A percentile compares a stretch with the other conserved stretches of the same genome.
These are phyloP conservation scores for Peziza echinospora DNA, from an alignment of 495 filamentous ascomycete genomes.

Conservation along the genomic window DNA sequence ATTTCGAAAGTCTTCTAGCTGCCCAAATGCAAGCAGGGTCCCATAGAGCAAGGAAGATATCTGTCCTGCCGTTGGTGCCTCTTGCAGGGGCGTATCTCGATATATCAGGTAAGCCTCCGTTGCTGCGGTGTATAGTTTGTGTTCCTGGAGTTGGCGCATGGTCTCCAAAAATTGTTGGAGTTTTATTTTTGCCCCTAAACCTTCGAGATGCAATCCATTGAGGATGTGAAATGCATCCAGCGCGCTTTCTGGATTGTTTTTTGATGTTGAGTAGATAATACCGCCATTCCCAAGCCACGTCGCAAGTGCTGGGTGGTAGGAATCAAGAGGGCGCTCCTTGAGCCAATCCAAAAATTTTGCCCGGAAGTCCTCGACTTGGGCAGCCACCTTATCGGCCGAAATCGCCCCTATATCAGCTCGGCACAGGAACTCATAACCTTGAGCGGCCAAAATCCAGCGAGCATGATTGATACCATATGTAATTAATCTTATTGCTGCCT, in stretches of 20 bases:
- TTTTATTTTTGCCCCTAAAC: not conserved
- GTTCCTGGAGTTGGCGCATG: conserved; percentile 6
- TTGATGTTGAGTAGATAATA: not conserved
- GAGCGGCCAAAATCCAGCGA: not conserved
- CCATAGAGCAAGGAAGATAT: conserved; percentile 18
- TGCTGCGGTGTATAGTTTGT: conserved; percentile 4
- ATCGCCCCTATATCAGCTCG: not conserved
- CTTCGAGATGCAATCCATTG: not conserved
- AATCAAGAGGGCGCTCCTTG: not conserved
- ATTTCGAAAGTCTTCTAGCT: conserved; percentile 21
- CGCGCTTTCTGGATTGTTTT: not conserved
- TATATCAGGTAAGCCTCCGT: conserved; percentile 15
- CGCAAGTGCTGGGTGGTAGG: not conserved
- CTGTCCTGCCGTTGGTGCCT: conserved; percentile 11
- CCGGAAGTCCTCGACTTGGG: conserved; percentile 5
- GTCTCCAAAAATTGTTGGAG: not conserved
- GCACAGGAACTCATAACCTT: not conserved
- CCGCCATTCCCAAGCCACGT: not conserved
- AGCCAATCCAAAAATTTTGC: conserved; percentile 4
- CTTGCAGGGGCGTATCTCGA: conserved; percentile 7
- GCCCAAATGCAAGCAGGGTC: conserved; percentile 25
- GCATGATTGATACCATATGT: not conserved
- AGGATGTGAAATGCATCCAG: not conserved
- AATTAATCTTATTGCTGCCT: not conserved
- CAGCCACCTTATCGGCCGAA: conserved; percentile 2